Percentiles rank a stretch among this genome's conserved stretches.
phyloP scores from a whole-genome alignment of 257 asterid genomes.

The Anisodus tanguticus region DNA sequence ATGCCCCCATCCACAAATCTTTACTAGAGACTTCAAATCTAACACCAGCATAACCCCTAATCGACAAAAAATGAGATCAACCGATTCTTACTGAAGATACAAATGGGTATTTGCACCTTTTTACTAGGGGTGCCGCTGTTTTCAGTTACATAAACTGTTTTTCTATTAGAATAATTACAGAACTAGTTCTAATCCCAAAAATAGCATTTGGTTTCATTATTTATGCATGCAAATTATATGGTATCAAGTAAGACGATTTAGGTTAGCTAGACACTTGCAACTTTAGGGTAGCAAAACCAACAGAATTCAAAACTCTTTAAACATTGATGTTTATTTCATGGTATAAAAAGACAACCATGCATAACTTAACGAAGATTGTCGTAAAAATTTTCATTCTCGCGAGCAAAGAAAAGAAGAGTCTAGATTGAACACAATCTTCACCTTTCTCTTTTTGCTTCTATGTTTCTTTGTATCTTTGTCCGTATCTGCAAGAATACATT shows the following conservation, averaged over 20 bases:
- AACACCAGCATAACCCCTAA: background rate
- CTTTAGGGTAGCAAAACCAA: slow-evolving; percentile 4
- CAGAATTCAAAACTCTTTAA: background rate
- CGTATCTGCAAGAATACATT: slow-evolving; percentile 62
- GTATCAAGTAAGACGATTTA: background rate
- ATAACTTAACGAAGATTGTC: background rate
- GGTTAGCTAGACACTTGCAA: background rate
- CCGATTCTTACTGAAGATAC: slow-evolving; percentile 1
- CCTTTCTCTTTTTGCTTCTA: slow-evolving; percentile 91
- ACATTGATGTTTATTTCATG: background rate
- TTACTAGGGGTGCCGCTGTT: background rate
- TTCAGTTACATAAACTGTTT: slow-evolving; percentile 17
- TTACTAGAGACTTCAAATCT: background rate
- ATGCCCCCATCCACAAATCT: background rate
- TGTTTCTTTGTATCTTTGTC: slow-evolving; percentile 80
- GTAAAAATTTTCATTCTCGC: background rate
- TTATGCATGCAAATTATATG: background rate
- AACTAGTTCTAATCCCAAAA: background rate
- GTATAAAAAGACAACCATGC: slow-evolving; percentile 19
- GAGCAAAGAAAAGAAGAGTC: slow-evolving; percentile 7
- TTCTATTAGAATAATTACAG: background rate
- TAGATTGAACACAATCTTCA: slow-evolving; percentile 35
- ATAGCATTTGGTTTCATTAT: background rate
- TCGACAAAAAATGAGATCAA: background rate
- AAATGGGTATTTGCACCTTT: background rate